Evolutionary conservation across 306 rosid genomes (phyloP).

Genomic region (Lablab purpureus): DNA sequence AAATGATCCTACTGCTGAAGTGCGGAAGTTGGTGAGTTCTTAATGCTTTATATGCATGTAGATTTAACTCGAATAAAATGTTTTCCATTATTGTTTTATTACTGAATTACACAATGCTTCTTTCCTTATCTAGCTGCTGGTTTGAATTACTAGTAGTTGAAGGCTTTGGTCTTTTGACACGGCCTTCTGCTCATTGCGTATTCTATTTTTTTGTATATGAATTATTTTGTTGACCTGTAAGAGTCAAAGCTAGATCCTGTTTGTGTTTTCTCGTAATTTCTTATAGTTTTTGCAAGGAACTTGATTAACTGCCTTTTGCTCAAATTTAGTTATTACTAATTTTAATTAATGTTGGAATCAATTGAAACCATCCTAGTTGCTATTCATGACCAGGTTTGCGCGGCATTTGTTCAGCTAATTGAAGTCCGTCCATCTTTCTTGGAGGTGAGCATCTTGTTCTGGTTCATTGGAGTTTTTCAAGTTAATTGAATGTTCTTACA

Average conservation of each 20-base stretch:
- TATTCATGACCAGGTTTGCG: slow-evolving; percentile 77
- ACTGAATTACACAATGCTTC: slow-evolving; percentile 11
- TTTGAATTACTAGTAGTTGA: slow-evolving; percentile 39
- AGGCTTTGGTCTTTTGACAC: slow-evolving; percentile 29
- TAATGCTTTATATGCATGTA: slow-evolving; percentile 29
- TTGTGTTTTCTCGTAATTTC: slow-evolving; percentile 28
- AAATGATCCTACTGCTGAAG: slow-evolving; percentile 80
- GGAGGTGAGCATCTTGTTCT: slow-evolving; percentile 68
- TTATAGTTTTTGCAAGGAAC: neutral
- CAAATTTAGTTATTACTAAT: slow-evolving; percentile 14
- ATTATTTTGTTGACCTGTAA: slow-evolving; percentile 14
- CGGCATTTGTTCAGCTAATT: slow-evolving; percentile 96
- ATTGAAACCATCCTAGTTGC: slow-evolving; percentile 45
- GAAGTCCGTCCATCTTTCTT: slow-evolving; percentile 93
- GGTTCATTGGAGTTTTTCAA: slow-evolving; percentile 20
- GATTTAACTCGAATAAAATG: slow-evolving; percentile 16
- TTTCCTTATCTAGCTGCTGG: slow-evolving; percentile 29
- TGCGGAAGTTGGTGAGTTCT: slow-evolving; percentile 84
- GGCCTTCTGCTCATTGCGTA: slow-evolving; percentile 11
- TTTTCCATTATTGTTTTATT: slow-evolving; percentile 23
- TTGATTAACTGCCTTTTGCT: slow-evolving; percentile 9
- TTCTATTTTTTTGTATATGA: slow-evolving; percentile 5
- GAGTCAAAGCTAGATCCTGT: slow-evolving; percentile 21
- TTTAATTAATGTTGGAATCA: slow-evolving; percentile 42
- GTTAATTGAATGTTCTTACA: slow-evolving; percentile 22